phyloP scores from a whole-genome alignment of 306 rosid species.

The Delonix regia region DNA sequence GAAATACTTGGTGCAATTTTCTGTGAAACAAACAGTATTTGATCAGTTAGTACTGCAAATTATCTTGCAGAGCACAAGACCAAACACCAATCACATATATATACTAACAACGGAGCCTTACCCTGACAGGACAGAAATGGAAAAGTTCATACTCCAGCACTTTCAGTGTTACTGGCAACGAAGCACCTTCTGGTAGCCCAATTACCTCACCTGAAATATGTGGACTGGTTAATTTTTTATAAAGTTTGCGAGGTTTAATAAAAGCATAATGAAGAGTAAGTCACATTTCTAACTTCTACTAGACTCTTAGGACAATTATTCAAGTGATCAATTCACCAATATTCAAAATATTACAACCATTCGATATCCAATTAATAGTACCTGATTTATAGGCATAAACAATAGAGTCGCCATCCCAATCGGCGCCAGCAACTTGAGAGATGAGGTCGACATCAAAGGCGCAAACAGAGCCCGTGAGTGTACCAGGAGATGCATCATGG shows the following conservation, averaged over 20 bases:
- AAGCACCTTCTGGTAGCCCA: conserved; percentile 77
- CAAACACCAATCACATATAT: background rate
- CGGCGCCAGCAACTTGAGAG: conserved; percentile 65
- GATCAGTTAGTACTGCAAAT: background rate
- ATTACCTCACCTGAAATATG: conserved; percentile 67
- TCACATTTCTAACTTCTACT: background rate
- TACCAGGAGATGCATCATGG: conserved; percentile 74
- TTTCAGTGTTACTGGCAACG: conserved; percentile 75
- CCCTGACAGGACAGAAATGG: conserved; percentile 85
- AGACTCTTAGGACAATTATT: background rate
- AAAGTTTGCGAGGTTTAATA: background rate
- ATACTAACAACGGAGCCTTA: conserved; percentile 17
- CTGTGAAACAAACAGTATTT: conserved; percentile 41
- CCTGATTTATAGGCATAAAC: conserved; percentile 76
- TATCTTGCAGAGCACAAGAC: background rate
- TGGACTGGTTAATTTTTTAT: background rate
- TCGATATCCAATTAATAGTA: conserved; percentile 18
- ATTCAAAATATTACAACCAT: background rate
- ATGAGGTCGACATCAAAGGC: conserved; percentile 73
- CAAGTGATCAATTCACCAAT: background rate
- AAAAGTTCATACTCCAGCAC: conserved; percentile 87
- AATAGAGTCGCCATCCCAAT: conserved; percentile 75
- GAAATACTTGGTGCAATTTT: conserved; percentile 59
- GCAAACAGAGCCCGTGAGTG: conserved; percentile 67
- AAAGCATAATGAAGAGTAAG: background rate